phyloP scores from a whole-genome alignment of 495 filamentous ascomycete species.

The Trichodelitschia bisporula region DNA sequence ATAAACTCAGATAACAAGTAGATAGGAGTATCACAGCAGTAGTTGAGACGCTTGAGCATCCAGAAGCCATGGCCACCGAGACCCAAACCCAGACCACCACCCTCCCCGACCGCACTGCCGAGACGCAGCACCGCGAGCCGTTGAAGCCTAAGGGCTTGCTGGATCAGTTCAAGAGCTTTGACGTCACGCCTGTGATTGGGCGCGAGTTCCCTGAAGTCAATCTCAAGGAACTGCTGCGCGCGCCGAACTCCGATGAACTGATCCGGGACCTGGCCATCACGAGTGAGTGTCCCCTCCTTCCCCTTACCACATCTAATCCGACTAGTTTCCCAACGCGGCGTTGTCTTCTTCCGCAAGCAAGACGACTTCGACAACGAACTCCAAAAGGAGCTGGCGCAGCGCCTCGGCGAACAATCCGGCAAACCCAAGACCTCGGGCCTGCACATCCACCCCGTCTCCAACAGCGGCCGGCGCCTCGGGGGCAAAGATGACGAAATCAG shows the following conservation, averaged over 20 bases:
- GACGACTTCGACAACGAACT: constrained; percentile 35
- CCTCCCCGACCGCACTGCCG: no score
- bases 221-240: constrained; percentile 31
- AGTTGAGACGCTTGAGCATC: no score
- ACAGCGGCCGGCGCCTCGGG: constrained; percentile 31
- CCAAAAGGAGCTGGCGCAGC: constrained; percentile 42
- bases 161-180: constrained; percentile 31
- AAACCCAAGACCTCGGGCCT: constrained; percentile 17
- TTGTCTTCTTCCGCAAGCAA: constrained; percentile 63
- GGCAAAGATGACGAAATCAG: constrained; percentile 47
- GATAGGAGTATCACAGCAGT: no score
- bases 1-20: no score
- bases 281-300: constrained; percentile 20
- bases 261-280: constrained; percentile 42
- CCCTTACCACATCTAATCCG: no score
- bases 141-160: constrained; percentile 27
- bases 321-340: constrained; percentile 59
- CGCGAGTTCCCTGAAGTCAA: constrained; percentile 34
- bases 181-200: constrained; percentile 44
- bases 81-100: no score
- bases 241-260: constrained; percentile 39
- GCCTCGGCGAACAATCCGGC: constrained; percentile 38
- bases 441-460: constrained; percentile 50
- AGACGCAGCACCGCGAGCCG: no score
- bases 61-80: no score